Base-by-base conservation (phyloP, 2,329 filamentous ascomycete species). In the Metarhizium sp. region DNA sequence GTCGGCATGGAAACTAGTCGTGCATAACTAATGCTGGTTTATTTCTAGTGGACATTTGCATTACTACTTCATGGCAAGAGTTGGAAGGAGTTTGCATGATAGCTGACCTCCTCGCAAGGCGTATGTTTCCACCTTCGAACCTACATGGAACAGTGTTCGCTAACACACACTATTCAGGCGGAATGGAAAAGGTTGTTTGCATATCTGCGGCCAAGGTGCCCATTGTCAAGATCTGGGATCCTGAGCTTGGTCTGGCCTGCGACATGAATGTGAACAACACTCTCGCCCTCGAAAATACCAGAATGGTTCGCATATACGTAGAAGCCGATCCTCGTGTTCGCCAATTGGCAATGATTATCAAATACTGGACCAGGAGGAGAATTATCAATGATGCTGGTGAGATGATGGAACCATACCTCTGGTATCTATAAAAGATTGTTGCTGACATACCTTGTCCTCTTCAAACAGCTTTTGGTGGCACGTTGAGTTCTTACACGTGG, bases 241-340 rank as follows among this genome's bases (percentile, higher is more conserved):
- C 94, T 3, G 90, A 96, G 69, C 77, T 96, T 56, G 78, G 86
- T 60, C 78, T 99, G 52, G 88, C 91, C 16, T 96, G 92, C 70
- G 94, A 99, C 68, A 94, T 99, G 87, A 99, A 99, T 64, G 92
- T 99, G 73, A 99, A 99, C 75, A 99, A 97, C 65, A 94, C 92
- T 0, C 73, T 95, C 53, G 94, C 94, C 4, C 76, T 99, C 58
- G 92, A 97, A 70, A 99, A 99, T 66, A 99, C 94, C 14, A 85
- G 92, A 52, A 95, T 99, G 92, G 94, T 99, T 64, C 90, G 92
- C 68, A 96, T 91, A 0, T 99, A 99, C 72, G 90, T 99, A 58
- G 86, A 95, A 66, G 87, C 95, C 56, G 94, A 99, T 70, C 84
- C 91, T 43, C 85, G 94, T 58, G 90, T 99, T 55, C 85, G 94